Conservation (phyloP, 306 rosid genomes). For the Dalbergia oliveri region DNA sequence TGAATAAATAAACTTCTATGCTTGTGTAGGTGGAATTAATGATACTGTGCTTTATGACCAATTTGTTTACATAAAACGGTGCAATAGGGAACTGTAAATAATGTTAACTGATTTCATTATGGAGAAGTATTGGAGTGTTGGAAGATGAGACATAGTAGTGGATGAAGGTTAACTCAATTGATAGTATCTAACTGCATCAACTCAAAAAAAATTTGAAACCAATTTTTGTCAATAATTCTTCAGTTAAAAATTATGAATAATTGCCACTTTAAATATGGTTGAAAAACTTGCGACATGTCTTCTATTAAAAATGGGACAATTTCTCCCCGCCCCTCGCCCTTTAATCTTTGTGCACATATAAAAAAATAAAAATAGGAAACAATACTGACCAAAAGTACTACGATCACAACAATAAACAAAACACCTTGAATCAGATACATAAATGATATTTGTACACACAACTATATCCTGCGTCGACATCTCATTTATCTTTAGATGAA, state of each 20-base stretch:
- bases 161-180: not conserved
- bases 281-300: not conserved
- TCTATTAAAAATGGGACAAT: not conserved
- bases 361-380: not conserved
- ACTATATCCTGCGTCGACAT: no score
- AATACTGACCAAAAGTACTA: slow-evolving; percentile 30
- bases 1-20: not conserved
- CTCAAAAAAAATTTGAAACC: not conserved
- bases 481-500: no score
- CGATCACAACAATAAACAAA: slow-evolving; percentile 47
- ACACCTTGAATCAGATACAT: not conserved
- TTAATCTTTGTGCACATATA: no score
- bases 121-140: not conserved
- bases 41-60: not conserved
- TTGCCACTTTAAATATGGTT: not conserved
- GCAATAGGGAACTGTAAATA: slow-evolving; percentile 5
- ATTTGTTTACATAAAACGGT: not conserved
- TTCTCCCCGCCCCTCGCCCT: not conserved
- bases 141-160: slow-evolving; percentile 12
- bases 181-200: not conserved
- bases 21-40: not conserved
- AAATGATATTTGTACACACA: no score
- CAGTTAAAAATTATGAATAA: not conserved
- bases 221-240: not conserved
- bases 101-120: slow-evolving; percentile 7